Percentiles rank a stretch among this genome's conserved stretches.
Evolutionary conservation across 305 asterid genomes (phyloP).

Genomic region (Fraxinus ornus): DNA sequence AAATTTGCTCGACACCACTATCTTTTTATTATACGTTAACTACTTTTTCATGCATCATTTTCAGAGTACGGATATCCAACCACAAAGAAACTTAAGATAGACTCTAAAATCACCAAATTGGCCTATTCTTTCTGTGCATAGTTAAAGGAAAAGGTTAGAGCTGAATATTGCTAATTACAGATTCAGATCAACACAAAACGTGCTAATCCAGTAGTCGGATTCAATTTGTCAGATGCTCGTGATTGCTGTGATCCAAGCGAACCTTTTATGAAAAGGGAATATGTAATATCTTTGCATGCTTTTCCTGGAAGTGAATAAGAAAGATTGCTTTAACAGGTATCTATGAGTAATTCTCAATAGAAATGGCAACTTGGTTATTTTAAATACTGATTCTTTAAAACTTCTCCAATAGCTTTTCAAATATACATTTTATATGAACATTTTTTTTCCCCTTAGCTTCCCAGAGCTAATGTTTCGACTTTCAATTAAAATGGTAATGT

Average conservation of each 20-base stretch:
- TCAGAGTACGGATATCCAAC: not conserved
- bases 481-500: not conserved
- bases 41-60: not conserved
- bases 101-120: not conserved
- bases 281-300: slow-evolving; percentile 14
- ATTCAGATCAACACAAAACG: not conserved
- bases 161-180: slow-evolving; percentile 6
- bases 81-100: not conserved
- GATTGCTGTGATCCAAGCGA: slow-evolving; percentile 18
- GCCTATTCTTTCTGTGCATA: not conserved
- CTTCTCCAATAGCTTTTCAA: slow-evolving; percentile 28
- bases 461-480: not conserved
- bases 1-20: not conserved
- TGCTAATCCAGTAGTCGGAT: not conserved
- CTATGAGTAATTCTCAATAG: not conserved
- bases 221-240: slow-evolving; percentile 13
- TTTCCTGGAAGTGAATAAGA: slow-evolving; percentile 7
- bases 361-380: slow-evolving; percentile 17
- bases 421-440: not conserved
- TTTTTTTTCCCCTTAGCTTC: not conserved
- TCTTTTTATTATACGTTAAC: not conserved
- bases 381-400: slow-evolving; percentile 21
- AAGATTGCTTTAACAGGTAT: slow-evolving; percentile 23
- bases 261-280: slow-evolving; percentile 28
- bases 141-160: not conserved